phyloP scores from a whole-genome alignment of 2,329 filamentous ascomycete genomes.

The Paradendryphiella salina region DNA sequence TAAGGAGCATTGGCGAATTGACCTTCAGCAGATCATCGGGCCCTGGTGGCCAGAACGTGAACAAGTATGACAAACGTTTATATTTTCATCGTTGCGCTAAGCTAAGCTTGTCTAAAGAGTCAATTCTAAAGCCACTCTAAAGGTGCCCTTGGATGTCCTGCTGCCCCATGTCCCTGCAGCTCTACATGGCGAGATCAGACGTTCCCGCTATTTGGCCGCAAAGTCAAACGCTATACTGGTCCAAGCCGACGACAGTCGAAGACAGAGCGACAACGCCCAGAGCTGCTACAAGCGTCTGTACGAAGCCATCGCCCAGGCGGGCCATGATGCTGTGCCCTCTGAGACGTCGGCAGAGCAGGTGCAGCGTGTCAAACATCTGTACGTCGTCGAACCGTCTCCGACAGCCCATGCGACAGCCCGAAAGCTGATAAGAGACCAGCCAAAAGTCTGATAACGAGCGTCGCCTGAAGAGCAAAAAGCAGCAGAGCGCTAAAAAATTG shows the following conservation, averaged over 20 bases:
- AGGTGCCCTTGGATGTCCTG: slow-evolving; percentile 57
- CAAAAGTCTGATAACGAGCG: slow-evolving; percentile 62
- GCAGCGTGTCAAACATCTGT: slow-evolving; percentile 59
- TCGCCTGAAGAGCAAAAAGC: slow-evolving; percentile 62
- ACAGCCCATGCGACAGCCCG: slow-evolving; percentile 18
- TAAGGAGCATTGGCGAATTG: slow-evolving; percentile 58
- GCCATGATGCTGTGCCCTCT: slow-evolving; percentile 58
- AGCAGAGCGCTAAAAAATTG: slow-evolving; percentile 64
- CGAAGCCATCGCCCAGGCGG: slow-evolving; percentile 57
- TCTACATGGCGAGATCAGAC: slow-evolving; percentile 56
- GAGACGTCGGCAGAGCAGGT: slow-evolving; percentile 62
- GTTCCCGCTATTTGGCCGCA: slow-evolving; percentile 60
- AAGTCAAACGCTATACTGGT: slow-evolving; percentile 61
- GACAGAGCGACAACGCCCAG: slow-evolving; percentile 63
- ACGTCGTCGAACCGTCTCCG: slow-evolving; percentile 49
- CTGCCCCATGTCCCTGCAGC: slow-evolving; percentile 58
- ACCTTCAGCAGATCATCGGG: slow-evolving; percentile 67
- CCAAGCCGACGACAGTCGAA: slow-evolving; percentile 65
- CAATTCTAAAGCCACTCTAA: slow-evolving; percentile 68
- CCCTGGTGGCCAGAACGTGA: slow-evolving; percentile 69
- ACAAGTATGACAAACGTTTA: slow-evolving; percentile 57
- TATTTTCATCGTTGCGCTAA: slow-evolving; percentile 21
- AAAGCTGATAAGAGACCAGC: slow-evolving; percentile 43
- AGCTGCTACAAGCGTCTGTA: slow-evolving; percentile 63
- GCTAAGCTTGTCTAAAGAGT: slow-evolving; percentile 57